Evolutionary conservation across 2,329 filamentous ascomycete species (phyloP), one percentile per base, ranked within the genome.

Genomic region (Stagonosporopsis rhizophila): DNA sequence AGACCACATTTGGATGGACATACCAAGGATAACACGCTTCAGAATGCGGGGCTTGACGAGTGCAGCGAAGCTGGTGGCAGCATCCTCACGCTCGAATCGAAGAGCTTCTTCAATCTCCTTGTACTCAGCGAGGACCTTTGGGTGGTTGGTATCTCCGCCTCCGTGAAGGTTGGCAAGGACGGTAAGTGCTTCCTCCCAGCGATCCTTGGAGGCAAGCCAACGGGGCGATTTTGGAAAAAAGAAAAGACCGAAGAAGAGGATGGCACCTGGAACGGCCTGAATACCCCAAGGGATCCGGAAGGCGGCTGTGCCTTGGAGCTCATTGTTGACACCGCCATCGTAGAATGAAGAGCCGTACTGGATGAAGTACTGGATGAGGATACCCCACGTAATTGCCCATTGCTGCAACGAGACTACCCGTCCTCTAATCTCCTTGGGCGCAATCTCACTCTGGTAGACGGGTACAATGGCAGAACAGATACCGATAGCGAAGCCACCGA

Each of bases 401-500:
- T 90, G 87, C 66, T 90, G 87, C 3, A 89, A 75, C 2, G 83
- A 83, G 15, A 90, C 84, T 2, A 89, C 82, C 11, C 85, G 80
- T 7, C 87, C 87, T 48, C 77, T 72, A 28, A 78, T 79, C 15
- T 75, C 68, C 55, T 77, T 77, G 14, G 75, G 75, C 2, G 77
- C 75, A 17, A 96, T 96, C 74, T 96, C 93, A 40, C 92, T 94
- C 74, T 96, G 92, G 73, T 96, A 96, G 41, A 96, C 90, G 0
- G 93, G 93, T 1, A 96, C 92, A 65, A 96, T 96, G 44, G 92
- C 94, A 0, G 92, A 96, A 42, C 96, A 82, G 72, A 92, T 90
- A 75, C 93, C 93, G 57, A 96, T 91, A 38, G 92, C 90, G 8
- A 96, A 79, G 78, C 93, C 92, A 53, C 91, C 91, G 74, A 95